A percentile compares a stretch with the other conserved stretches of the same genome.
phyloP scores from a whole-genome alignment of 495 filamentous ascomycete species.

The Aspergillus hancockii region DNA sequence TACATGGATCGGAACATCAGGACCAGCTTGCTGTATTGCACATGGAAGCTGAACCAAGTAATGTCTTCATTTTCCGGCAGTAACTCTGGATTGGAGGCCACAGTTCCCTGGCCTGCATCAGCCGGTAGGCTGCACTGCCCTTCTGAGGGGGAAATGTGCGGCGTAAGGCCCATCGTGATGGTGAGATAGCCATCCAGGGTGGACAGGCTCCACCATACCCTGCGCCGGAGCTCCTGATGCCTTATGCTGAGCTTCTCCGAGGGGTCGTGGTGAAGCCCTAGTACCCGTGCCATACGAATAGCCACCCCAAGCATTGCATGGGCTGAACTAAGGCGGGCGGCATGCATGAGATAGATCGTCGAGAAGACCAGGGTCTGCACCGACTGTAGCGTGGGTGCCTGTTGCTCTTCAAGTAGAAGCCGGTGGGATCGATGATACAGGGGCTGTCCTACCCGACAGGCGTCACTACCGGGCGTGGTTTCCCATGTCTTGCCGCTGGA shows the following conservation, averaged over 20 bases:
- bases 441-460: conserved; percentile 47
- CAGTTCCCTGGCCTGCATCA: conserved; percentile 34
- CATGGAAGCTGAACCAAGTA: conserved; percentile 42
- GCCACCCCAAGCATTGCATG: conserved; percentile 41
- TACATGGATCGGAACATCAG: conserved; percentile 38
- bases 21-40: conserved; percentile 41
- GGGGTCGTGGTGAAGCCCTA: conserved; percentile 54
- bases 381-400: conserved; percentile 51
- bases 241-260: conserved; percentile 31
- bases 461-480: conserved; percentile 31
- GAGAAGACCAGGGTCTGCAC: conserved; percentile 53
- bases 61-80: conserved; percentile 34
- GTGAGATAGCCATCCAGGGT: conserved; percentile 46
- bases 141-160: conserved; percentile 40
- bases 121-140: conserved; percentile 38
- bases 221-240: conserved; percentile 43
- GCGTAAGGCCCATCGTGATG: conserved; percentile 52
- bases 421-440: conserved; percentile 47
- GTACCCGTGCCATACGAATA: conserved; percentile 48
- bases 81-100: conserved; percentile 43
- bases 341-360: conserved; percentile 46
- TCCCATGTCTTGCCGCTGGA: background rate
- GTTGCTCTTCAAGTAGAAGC: conserved; percentile 45
- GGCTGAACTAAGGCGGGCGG: conserved; percentile 52
- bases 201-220: conserved; percentile 56